These are phyloP conservation scores for Aristolochia fimbriata DNA, from an alignment of 164 flowering plant genomes.

Conservation along the genomic window DNA sequence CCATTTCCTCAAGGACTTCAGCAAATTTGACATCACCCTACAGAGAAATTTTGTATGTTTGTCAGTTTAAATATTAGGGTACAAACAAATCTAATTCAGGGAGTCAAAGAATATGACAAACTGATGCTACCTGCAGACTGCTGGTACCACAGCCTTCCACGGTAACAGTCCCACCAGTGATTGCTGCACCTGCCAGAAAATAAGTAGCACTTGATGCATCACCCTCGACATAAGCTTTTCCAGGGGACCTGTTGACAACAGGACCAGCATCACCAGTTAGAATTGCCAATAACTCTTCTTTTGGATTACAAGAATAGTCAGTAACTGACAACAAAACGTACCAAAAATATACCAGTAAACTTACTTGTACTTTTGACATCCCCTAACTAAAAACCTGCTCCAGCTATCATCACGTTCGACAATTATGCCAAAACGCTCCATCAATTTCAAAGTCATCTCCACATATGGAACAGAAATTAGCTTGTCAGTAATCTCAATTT, in stretches of 20 bases:
- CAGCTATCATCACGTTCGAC: constrained; percentile 72
- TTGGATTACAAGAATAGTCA: neutral
- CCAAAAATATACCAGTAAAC: constrained; percentile 12
- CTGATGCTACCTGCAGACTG: constrained; percentile 79
- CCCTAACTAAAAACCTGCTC: constrained; percentile 71
- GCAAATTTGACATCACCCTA: constrained; percentile 99
- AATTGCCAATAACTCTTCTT: neutral
- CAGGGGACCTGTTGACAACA: constrained; percentile 57
- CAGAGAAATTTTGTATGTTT: neutral
- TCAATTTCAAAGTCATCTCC: constrained; percentile 93
- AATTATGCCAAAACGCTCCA: constrained; percentile 84
- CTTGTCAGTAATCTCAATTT: constrained; percentile 89
- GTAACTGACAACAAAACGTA: neutral
- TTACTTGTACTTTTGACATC: constrained; percentile 96
- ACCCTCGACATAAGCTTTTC: constrained; percentile 93
- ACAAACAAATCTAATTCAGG: neutral
- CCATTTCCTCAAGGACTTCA: constrained; percentile 96
- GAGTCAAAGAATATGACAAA: neutral
- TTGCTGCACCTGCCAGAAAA: constrained; percentile 96
- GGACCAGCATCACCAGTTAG: neutral
- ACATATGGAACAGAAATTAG: constrained; percentile 93
- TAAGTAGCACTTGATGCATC: constrained; percentile 99
- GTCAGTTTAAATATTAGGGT: neutral
- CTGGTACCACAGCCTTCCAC: constrained; percentile 98
- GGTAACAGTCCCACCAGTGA: constrained; percentile 95